Evolutionary conservation across 1,139 yeast species (phyloP).

Genomic region (Magnusiomyces tetraspermus): DNA sequence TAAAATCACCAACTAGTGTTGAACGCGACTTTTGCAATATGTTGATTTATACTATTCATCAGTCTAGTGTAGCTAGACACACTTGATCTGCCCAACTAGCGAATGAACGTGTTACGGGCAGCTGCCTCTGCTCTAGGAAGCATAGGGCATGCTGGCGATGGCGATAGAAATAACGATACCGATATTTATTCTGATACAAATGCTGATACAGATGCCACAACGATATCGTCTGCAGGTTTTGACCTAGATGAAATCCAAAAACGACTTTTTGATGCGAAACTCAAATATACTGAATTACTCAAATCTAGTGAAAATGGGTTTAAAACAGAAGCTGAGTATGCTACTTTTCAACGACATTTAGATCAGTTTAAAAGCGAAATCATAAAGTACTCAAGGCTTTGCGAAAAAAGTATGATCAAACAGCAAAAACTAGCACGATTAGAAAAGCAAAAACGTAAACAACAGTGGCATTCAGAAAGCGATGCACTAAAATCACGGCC

Average conservation of each 20-base stretch:
- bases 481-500: not conserved
- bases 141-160: not conserved
- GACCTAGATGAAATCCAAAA: not conserved
- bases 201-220: not conserved
- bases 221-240: not conserved
- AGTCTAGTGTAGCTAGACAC: too few relatives aligned
- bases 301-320: not conserved
- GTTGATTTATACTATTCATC: too few relatives aligned
- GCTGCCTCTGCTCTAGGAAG: not conserved
- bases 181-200: not conserved
- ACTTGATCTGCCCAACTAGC: too few relatives aligned
- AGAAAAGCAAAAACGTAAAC: not conserved
- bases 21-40: too few relatives aligned
- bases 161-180: not conserved
- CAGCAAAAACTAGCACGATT: not conserved
- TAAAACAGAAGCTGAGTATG: not conserved
- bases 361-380: constrained; percentile 7
- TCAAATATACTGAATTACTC: not conserved
- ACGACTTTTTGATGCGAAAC: not conserved
- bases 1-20: too few relatives aligned
- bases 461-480: not conserved
- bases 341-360: not conserved
- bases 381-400: not conserved
- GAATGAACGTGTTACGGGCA: not conserved
- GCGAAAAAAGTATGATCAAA: not conserved